phyloP scores from a whole-genome alignment of 371 early-diverging fungal genomes.

The Rhizopus microsporus region DNA sequence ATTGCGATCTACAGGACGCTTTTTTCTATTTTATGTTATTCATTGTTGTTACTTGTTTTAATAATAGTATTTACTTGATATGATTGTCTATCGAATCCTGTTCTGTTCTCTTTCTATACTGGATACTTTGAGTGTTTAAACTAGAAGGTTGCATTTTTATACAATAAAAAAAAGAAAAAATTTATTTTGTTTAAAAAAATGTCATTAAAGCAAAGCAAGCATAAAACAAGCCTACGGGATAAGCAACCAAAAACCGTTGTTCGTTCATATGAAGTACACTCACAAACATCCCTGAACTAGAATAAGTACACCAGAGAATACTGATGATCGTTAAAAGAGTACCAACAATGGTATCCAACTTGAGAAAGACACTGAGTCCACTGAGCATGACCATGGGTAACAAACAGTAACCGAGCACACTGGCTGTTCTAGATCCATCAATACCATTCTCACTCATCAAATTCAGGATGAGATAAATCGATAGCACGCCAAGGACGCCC shows the following conservation, averaged over 20 bases:
- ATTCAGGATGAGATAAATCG: slow-evolving; percentile 87
- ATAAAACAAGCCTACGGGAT: slow-evolving; percentile 94
- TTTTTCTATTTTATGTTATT: slow-evolving; percentile 39
- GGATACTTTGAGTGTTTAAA: slow-evolving; percentile 15
- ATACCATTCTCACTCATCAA: slow-evolving; percentile 92
- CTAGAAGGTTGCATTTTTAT: slow-evolving; percentile 10
- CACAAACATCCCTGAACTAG: slow-evolving; percentile 95
- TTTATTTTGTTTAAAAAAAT: slow-evolving; percentile 65
- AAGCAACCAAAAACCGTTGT: slow-evolving; percentile 93
- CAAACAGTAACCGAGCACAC: slow-evolving; percentile 95
- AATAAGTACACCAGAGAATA: slow-evolving; percentile 93
- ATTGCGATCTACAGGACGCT: slow-evolving; percentile 61
- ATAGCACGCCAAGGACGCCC: slow-evolving; percentile 86
- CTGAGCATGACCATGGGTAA: slow-evolving; percentile 92
- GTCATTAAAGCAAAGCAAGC: slow-evolving; percentile 94
- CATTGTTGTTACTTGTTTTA: not conserved
- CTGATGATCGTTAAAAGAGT: slow-evolving; percentile 65
- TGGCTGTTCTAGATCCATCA: slow-evolving; percentile 86
- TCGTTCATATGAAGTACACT: slow-evolving; percentile 90
- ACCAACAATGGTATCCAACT: slow-evolving; percentile 57
- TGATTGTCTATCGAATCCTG: slow-evolving; percentile 38
- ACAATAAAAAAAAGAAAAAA: slow-evolving; percentile 3
- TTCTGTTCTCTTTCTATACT: slow-evolving; percentile 40
- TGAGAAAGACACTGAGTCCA: slow-evolving; percentile 57
- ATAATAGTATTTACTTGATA: slow-evolving; percentile 31